Percentiles rank a stretch among this genome's conserved stretches.
phyloP scores from a whole-genome alignment of 116 monocot genomes.

The Phalaenopsis hybrid region DNA sequence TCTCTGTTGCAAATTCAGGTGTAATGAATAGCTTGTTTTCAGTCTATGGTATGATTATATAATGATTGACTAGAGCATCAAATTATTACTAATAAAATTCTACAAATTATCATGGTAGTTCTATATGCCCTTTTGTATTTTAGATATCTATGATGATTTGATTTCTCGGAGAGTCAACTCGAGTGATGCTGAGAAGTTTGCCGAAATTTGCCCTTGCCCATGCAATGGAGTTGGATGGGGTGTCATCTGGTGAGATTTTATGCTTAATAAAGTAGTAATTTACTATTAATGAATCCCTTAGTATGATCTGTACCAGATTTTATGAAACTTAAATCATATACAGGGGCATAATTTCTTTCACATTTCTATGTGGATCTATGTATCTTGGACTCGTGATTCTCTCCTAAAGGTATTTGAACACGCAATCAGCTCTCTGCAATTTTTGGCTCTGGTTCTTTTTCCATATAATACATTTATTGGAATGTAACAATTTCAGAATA shows the following conservation, averaged over 20 bases:
- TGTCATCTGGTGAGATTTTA: constrained; percentile 65
- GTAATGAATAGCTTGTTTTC: constrained; percentile 99
- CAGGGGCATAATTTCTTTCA: constrained; percentile 76
- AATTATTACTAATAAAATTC: background rate
- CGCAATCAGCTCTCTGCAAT: background rate
- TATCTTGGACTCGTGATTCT: constrained; percentile 77
- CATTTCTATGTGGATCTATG: constrained; percentile 58
- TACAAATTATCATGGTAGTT: background rate
- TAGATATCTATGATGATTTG: constrained; percentile 97
- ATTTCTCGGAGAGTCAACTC: constrained; percentile 94
- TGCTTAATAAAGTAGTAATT: background rate
- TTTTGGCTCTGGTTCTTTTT: background rate
- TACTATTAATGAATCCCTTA: background rate
- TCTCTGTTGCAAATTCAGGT: constrained; percentile 41
- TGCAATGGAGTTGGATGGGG: constrained; percentile 92
- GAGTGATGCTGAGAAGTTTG: constrained; percentile 99
- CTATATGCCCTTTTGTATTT: constrained; percentile 5
- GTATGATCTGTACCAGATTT: background rate
- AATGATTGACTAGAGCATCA: background rate
- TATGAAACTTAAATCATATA: constrained; percentile 7
- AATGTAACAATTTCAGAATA: background rate
- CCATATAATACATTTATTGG: background rate
- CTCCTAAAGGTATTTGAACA: constrained; percentile 33
- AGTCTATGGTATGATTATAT: constrained; percentile 64
- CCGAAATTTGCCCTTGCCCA: constrained; percentile 85